Evolutionary conservation across 768 basidiomycete genomes (phyloP).

Genomic region (Boletus coccyginus): DNA sequence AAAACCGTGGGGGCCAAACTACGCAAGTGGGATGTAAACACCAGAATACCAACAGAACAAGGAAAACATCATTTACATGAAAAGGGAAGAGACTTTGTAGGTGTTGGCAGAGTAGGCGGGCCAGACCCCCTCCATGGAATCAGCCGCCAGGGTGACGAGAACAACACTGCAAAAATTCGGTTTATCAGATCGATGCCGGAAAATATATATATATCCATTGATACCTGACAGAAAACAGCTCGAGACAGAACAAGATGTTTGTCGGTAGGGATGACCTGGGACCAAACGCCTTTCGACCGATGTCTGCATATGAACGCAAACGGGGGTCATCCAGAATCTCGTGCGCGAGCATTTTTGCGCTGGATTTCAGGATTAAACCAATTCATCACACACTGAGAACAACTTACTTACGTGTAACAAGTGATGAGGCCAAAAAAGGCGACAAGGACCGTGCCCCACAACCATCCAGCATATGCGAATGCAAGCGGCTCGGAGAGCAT

Average conservation of each 20-base stretch:
- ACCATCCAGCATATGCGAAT: conserved; percentile 90
- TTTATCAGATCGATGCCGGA: background rate
- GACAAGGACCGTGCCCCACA: conserved; percentile 70
- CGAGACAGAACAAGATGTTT: conserved; percentile 77
- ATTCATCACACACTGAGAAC: background rate
- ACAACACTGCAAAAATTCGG: conserved; percentile 55
- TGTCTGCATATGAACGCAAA: conserved; percentile 83
- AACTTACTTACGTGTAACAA: conserved; percentile 82
- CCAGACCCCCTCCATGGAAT: conserved; percentile 73
- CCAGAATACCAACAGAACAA: background rate
- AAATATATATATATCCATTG: conserved; percentile 12
- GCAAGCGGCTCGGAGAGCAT: conserved; percentile 89
- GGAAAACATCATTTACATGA: conserved; percentile 51
- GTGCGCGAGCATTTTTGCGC: conserved; percentile 82
- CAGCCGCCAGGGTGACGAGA: conserved; percentile 86
- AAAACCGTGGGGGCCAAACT: conserved; percentile 85
- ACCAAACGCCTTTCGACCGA: conserved; percentile 88
- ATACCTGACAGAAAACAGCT: conserved; percentile 80
- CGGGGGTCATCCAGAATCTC: conserved; percentile 69
- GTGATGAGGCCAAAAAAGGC: conserved; percentile 75
- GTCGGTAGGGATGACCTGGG: conserved; percentile 62
- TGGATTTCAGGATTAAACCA: conserved; percentile 30
- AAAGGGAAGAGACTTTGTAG: conserved; percentile 73
- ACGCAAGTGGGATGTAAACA: conserved; percentile 5
- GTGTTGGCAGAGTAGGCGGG: conserved; percentile 63